Conservation (phyloP, 2,329 filamentous ascomycete genomes). For the Acephala macrosclerotiorum region DNA sequence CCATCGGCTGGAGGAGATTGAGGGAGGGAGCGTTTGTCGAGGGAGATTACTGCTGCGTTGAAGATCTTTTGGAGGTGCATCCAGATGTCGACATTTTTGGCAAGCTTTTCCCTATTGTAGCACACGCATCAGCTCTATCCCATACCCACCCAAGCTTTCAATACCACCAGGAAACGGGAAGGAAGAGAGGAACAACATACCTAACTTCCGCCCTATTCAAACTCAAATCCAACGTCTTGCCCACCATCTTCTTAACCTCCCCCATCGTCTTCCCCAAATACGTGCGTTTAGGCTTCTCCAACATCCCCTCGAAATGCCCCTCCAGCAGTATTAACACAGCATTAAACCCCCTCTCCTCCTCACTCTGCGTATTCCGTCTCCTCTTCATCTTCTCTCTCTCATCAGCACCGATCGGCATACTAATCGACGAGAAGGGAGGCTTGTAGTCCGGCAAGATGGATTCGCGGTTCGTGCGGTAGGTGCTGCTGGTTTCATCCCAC, state of each 20-base stretch:
- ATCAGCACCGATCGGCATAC: neutral
- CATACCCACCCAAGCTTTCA: no score
- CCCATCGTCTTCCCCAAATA: constrained; percentile 64
- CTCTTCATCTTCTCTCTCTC: constrained; percentile 28
- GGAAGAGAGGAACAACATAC: constrained; percentile 49
- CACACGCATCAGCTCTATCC: constrained; percentile 18
- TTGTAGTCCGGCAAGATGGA: constrained; percentile 34
- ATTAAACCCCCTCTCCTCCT: constrained; percentile 70
- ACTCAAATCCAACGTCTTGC: constrained; percentile 69
- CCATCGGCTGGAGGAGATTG: constrained; percentile 60
- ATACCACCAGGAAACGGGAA: no score
- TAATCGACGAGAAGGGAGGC: constrained; percentile 21
- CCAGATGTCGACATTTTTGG: constrained; percentile 70
- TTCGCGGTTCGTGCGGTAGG: constrained; percentile 42
- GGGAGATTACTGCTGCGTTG: constrained; percentile 64
- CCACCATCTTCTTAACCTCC: constrained; percentile 63
- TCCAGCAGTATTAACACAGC: constrained; percentile 68
- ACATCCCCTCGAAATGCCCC: constrained; percentile 69
- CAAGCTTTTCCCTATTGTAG: constrained; percentile 60
- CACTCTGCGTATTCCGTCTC: constrained; percentile 51
- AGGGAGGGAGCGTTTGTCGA: constrained; percentile 66
- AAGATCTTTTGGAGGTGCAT: constrained; percentile 70
- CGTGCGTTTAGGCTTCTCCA: constrained; percentile 57
- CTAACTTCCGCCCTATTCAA: constrained; percentile 64
- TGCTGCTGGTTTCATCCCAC: constrained; percentile 42